Base-by-base conservation (phyloP, 345 rosid species). In the Punica granatum region DNA sequence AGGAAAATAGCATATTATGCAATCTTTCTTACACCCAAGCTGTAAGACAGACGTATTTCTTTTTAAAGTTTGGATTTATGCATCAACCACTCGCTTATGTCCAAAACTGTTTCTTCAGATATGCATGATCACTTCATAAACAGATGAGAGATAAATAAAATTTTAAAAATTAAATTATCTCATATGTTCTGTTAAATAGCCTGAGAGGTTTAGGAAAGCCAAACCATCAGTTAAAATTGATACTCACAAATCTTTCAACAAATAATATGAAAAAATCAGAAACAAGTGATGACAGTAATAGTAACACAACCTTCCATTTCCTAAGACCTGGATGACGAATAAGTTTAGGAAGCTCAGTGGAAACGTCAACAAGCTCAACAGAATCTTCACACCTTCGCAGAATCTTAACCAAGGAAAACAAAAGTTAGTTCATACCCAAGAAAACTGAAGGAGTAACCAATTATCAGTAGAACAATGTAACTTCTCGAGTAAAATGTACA, bases 291-390 rank as follows among this genome's bases (percentile, higher is more conserved):
- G 54, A 48, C 4, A 16, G 23, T 16, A 48, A 19, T 49, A 61
- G 64, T 15, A 15, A 31, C 0, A 6, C 41, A 70, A 90, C 97
- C 99, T 89, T 94, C 98, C 97, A 94, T 78, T 69, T 91, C 71
- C 59, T 82, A 65, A 88, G 86, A 72, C 96, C 99, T 25, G 95
- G 95, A 66, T 93, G 81, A 26, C 89, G 84, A 68, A 88, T 70
- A 79, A 94, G 97, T 70, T 88, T 88, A 66, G 98, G 96, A 77
- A 86, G 86, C 73, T 85, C 85, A 73, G 71, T 70, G 32, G 96
- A 84, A 72, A 91, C 91, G 74, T 94, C 90, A 76, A 91, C 73
- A 53, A 94, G 92, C 80, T 94, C 93, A 74, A 91, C 88, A 74
- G 95, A 85, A 62, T 84, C 87, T 73, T 77, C 88, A 81, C 95